Evolutionary conservation across 2,329 filamentous ascomycete genomes (phyloP).

Genomic region (Trichophyton schoenleinii): DNA sequence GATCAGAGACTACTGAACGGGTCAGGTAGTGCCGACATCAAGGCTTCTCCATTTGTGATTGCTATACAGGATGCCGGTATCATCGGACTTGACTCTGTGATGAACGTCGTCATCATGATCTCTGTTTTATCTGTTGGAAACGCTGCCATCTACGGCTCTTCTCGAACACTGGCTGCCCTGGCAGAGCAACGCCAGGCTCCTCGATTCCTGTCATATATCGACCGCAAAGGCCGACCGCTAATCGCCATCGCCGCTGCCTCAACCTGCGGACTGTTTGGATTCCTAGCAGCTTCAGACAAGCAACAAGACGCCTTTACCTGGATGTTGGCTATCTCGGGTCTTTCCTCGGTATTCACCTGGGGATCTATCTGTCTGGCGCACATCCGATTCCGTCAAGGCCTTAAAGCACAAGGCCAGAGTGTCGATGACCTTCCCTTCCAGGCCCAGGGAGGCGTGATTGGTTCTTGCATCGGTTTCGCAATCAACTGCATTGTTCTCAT

Average conservation of each 20-base stretch:
- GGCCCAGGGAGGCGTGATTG: constrained; percentile 45
- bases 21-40: constrained; percentile 21
- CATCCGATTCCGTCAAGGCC: constrained; percentile 80
- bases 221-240: constrained; percentile 67
- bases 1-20: constrained; percentile 24
- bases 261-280: constrained; percentile 59
- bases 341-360: constrained; percentile 66
- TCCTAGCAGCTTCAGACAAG: constrained; percentile 53
- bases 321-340: constrained; percentile 63
- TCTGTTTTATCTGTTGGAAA: constrained; percentile 86
- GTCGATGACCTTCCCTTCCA: constrained; percentile 62
- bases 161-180: constrained; percentile 75
- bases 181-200: constrained; percentile 81
- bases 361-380: constrained; percentile 77
- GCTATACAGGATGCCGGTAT: constrained; percentile 79
- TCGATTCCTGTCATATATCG: constrained; percentile 63
- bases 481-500: constrained; percentile 42
- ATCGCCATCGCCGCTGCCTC: constrained; percentile 58
- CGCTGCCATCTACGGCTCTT: constrained; percentile 81
- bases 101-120: constrained; percentile 91
- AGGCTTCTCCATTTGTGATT: constrained; percentile 76
- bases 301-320: constrained; percentile 59
- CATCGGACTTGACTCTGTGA: constrained; percentile 65
- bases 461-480: constrained; percentile 48
- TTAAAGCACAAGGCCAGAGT: constrained; percentile 55